Percentiles rank a stretch among this genome's conserved stretches.
Conservation (phyloP, 148 eudicot species). For the Rhododendron williamsianum region DNA sequence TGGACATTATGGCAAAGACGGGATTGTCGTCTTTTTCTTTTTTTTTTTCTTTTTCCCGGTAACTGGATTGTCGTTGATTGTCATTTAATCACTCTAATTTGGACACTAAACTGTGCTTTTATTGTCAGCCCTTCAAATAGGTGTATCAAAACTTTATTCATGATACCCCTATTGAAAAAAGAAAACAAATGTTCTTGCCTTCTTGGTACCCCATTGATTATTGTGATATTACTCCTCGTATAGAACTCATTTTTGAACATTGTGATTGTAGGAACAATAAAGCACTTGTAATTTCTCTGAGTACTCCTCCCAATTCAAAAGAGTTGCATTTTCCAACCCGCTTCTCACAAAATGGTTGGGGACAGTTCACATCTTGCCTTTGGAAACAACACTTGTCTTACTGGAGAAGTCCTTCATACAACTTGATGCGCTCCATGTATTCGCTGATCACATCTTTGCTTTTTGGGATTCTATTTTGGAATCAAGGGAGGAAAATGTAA, state of each 20-base stretch:
- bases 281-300: neutral
- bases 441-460: neutral
- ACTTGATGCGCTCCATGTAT: neutral
- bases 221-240: too few species aligned
- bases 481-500: conserved; percentile 59
- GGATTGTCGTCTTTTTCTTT: too few species aligned
- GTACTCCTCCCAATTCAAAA: conserved; percentile 20
- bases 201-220: too few species aligned
- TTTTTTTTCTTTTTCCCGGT: too few species aligned
- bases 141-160: too few species aligned
- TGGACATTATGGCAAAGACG: too few species aligned
- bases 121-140: too few species aligned
- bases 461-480: conserved; percentile 49
- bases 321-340: conserved; percentile 42
- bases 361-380: conserved; percentile 41
- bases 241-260: neutral
- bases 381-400: neutral
- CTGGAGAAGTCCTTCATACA: conserved; percentile 1
- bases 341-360: conserved; percentile 67
- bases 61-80: too few species aligned
- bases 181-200: neutral
- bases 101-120: too few species aligned
- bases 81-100: too few species aligned
- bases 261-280: neutral
- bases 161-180: too few species aligned